Conservation (phyloP, 495 filamentous ascomycete species). For the Aspergillus baeticus region DNA sequence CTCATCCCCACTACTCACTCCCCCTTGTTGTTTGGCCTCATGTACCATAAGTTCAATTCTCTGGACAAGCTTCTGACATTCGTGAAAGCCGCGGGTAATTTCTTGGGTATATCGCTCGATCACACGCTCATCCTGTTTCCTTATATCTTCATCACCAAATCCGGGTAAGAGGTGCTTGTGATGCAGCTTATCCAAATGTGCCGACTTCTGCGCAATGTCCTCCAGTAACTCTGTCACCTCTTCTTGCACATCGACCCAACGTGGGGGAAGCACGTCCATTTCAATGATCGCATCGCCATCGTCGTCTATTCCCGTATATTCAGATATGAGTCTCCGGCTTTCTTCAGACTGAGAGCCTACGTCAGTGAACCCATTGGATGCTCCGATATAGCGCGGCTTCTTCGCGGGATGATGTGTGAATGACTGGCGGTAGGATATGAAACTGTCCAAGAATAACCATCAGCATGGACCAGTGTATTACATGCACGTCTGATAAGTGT, state of each 20-base stretch:
- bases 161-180: constrained; percentile 96
- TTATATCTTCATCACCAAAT: constrained; percentile 91
- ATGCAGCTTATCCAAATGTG: constrained; percentile 85
- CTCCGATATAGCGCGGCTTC: constrained; percentile 66
- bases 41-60: constrained; percentile 81
- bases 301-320: constrained; percentile 67
- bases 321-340: constrained; percentile 82
- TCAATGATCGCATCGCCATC: constrained; percentile 96
- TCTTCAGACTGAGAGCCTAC: constrained; percentile 64
- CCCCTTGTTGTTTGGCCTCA: constrained; percentile 65
- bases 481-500: background rate
- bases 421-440: constrained; percentile 97
- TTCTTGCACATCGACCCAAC: constrained; percentile 94
- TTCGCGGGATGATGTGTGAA: constrained; percentile 93
- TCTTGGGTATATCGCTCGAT: constrained; percentile 89
- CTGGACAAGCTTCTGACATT: constrained; percentile 84
- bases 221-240: constrained; percentile 83
- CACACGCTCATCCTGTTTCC: constrained; percentile 76
- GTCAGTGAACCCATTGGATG: constrained; percentile 74
- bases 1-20: constrained; percentile 77
- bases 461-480: background rate
- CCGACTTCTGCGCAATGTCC: constrained; percentile 77
- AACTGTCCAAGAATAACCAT: constrained; percentile 52
- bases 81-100: constrained; percentile 85
- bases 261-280: constrained; percentile 94